Percentiles rank a stretch among this genome's conserved stretches.
These are phyloP conservation scores for Salmacisia buchloeana DNA, from an alignment of 1,284 basidiomycete genomes.

Conservation along the genomic window DNA sequence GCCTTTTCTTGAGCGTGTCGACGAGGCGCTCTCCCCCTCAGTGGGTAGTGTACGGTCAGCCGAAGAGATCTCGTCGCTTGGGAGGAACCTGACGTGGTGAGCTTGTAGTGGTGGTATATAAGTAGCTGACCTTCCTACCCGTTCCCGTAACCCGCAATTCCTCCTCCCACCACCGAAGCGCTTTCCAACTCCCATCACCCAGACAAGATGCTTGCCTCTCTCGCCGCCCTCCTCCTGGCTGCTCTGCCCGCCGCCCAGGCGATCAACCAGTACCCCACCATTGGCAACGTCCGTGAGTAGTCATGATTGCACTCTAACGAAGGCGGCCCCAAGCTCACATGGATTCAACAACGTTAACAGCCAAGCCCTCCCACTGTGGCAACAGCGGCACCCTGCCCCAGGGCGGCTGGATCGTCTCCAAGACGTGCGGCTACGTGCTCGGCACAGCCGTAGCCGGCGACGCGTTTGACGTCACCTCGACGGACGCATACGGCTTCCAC, in stretches of 20 bases:
- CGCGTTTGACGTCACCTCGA: not conserved
- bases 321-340: not conserved
- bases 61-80: too few relatives aligned
- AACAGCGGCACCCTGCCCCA: constrained; percentile 1
- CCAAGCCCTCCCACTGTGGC: not conserved
- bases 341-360: not conserved
- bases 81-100: too few relatives aligned
- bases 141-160: too few relatives aligned
- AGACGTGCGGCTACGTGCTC: not conserved
- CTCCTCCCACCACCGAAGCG: too few relatives aligned
- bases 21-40: too few relatives aligned
- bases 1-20: too few relatives aligned
- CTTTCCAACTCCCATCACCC: too few relatives aligned
- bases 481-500: not conserved
- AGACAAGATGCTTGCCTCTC: constrained; percentile 3
- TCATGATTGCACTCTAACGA: too few relatives aligned
- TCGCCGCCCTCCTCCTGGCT: not conserved
- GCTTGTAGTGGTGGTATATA: too few relatives aligned
- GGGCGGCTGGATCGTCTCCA: not conserved
- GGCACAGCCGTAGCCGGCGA: not conserved
- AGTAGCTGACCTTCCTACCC: too few relatives aligned
- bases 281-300: not conserved
- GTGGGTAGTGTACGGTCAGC: too few relatives aligned
- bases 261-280: constrained; percentile 1
- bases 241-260: not conserved